Evolutionary conservation across 306 rosid genomes (phyloP), one percentile per base, ranked within the genome.

Genomic region (Nissolia schottii): DNA sequence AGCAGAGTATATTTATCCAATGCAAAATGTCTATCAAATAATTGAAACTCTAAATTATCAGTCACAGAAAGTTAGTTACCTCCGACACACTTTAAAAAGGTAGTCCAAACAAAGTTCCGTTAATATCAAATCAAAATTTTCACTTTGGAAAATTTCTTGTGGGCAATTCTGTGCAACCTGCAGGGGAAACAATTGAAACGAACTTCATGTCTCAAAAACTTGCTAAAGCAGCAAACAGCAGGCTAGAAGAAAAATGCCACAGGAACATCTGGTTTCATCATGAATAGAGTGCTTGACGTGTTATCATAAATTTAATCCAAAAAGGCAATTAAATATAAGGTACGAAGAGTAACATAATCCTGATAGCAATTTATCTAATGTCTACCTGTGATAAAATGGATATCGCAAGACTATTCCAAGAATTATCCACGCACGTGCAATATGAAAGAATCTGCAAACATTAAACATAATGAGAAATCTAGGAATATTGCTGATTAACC

Each of bases 81-180:
- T 78, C 53, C 16, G 82, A 76, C 78, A 81, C 77, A 85, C 66
- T 85, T 79, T 82, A 20, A 79, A 74, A 70, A 86, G 85, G 81
- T 86, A 89, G 61, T 86, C 77, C 22, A 87, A 78, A 71, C 95
- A 86, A 80, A 89, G 92, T 72, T 94, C 98, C 87, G 82, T 66
- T 20, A 87, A 81, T 66, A 82, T 55, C 79, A 85, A 79, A 51
- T 92, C 71, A 84, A 91, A 87, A 19, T 75, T 83, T 79, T 87
- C 98, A 31, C 23, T 29, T 77, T 77, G 67, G 71, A 89, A 84
- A 78, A 85, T 85, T 56, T 77, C 87, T 64, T 74, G 84, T 13
- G 97, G 96, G 80, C 96, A 91, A 87, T 86, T 91, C 77, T 86
- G 84, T 81, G 88, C 90, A 73, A 91, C 87, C 98, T 94, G 87